Evolutionary conservation across 208 protist species (phyloP), one percentile per base, ranked within the genome.

Genomic region (Porcisia hertigi): DNA sequence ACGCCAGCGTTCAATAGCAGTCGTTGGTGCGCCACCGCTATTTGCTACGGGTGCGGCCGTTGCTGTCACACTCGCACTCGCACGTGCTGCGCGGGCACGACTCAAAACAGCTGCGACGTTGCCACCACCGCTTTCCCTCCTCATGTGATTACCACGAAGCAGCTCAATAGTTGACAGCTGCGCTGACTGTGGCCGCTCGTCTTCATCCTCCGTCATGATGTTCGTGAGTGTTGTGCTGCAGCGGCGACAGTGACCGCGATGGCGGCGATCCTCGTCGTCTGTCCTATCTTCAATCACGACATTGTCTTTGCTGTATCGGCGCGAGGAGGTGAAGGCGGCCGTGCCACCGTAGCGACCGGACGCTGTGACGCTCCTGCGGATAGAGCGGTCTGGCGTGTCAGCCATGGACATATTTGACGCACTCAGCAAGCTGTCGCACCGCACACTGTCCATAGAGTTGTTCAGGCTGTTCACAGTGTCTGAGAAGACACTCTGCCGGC

Each of bases 391-490:
- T 8, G 39, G 30, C 23, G 52, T 64, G 39, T 14, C 34, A 3
- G 47, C n/a, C 30, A 36, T 14, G 5, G 49, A 57, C 34, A n/a
- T 60, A 52, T 73, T 63, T 3, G 47, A 36, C 64, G 43, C 47
- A 25, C 66, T 71, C 30, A 49, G 69, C 12, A 73, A 49, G 25
- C 70, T 73, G 18, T 54, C 57, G 63, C 70, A 80, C 18, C 43
- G 63, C 39, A 80, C 76, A 41, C 70, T 80, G 63, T 80, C 76
- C 20, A 65, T 54, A n/a, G 76, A 80, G 76, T 80, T 69, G 14
- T 80, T 62, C 4, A 80, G 45, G 0, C 70, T 70, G 54, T 80
- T 80, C 30, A 75, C 76, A 4, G 62, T 18, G 43, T 80, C 76
- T 7, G 69, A 73, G 9, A 70, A 80, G 4, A 36, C 54, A 53